Conservation (phyloP, 768 basidiomycete species). For the Lentinula edodes region DNA sequence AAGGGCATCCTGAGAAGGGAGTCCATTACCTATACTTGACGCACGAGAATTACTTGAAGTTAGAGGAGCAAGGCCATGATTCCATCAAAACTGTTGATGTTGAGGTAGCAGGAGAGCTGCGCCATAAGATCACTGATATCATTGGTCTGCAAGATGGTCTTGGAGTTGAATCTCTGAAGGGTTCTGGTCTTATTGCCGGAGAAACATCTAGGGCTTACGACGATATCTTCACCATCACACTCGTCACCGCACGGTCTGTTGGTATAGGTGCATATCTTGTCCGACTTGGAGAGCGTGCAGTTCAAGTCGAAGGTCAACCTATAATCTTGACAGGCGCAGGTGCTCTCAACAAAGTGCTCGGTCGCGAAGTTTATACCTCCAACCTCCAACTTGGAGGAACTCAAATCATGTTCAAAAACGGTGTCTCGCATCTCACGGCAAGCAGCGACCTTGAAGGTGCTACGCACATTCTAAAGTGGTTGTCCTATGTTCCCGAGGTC, state of each 20-base stretch:
- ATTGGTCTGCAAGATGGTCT: conserved; percentile 97
- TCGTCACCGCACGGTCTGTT: conserved; percentile 97
- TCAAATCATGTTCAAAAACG: conserved; percentile 99
- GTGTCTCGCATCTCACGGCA: conserved; percentile 94
- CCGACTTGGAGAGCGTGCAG: conserved; percentile 93
- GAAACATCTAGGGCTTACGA: conserved; percentile 98
- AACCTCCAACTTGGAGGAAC: conserved; percentile 98
- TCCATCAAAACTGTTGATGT: conserved; percentile 81
- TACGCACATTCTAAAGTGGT: conserved; percentile 88
- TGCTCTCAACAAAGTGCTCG: conserved; percentile 97
- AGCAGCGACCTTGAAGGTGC: conserved; percentile 95
- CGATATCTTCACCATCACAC: conserved; percentile 98
- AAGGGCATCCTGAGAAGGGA: conserved; percentile 84
- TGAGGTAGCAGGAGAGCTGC: conserved; percentile 78
- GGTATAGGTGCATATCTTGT: conserved; percentile 99
- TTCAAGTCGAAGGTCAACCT: conserved; percentile 98
- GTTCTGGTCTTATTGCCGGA: conserved; percentile 97
- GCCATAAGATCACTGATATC: conserved; percentile 93
- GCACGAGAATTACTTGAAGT: conserved; percentile 81
- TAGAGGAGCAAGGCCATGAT: conserved; percentile 79
- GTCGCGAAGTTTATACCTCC: conserved; percentile 97
- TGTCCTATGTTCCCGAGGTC: conserved; percentile 86
- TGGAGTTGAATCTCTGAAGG: conserved; percentile 92
- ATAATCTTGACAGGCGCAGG: conserved; percentile 97
- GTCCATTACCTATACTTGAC: conserved; percentile 95